Conservation (phyloP, 768 basidiomycete genomes). For the Serendipita sp. region DNA sequence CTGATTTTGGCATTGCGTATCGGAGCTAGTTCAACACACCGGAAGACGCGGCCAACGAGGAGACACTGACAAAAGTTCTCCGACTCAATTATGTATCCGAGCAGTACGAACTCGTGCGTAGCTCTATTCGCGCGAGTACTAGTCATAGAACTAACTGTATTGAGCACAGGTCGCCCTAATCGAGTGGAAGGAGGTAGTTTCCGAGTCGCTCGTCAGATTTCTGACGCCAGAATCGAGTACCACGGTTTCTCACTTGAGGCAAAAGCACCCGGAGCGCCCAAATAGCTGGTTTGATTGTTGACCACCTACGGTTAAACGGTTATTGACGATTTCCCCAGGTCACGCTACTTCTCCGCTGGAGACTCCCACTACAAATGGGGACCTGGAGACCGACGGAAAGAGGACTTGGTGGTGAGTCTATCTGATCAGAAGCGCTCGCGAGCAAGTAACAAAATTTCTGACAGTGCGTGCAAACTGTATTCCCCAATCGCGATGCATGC, state of each 20-base stretch:
- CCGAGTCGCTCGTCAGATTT: background rate
- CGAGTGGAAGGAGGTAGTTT: background rate
- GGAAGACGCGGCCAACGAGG: constrained; percentile 3
- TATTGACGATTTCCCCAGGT: background rate
- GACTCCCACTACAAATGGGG: constrained; percentile 4
- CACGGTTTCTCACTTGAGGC: background rate
- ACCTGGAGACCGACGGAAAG: background rate
- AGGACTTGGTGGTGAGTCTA: background rate
- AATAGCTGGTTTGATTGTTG: background rate
- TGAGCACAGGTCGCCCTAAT: background rate
- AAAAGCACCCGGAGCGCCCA: constrained; percentile 2
- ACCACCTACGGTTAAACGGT: background rate
- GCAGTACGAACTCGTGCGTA: background rate
- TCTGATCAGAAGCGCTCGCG: background rate
- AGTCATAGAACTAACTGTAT: background rate
- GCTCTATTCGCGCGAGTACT: background rate
- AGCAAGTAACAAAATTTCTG: background rate
- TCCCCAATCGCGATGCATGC: background rate
- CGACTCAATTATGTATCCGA: constrained; percentile 5
- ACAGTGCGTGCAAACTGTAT: constrained; percentile 3
- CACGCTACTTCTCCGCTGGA: constrained; percentile 1
- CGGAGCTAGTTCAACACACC: constrained; percentile 2
- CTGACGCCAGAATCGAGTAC: background rate
- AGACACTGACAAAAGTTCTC: background rate
- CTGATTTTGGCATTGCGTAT: background rate